These are phyloP conservation scores for Pichia terricola DNA, from an alignment of 1,139 yeast species.

Conservation along the genomic window DNA sequence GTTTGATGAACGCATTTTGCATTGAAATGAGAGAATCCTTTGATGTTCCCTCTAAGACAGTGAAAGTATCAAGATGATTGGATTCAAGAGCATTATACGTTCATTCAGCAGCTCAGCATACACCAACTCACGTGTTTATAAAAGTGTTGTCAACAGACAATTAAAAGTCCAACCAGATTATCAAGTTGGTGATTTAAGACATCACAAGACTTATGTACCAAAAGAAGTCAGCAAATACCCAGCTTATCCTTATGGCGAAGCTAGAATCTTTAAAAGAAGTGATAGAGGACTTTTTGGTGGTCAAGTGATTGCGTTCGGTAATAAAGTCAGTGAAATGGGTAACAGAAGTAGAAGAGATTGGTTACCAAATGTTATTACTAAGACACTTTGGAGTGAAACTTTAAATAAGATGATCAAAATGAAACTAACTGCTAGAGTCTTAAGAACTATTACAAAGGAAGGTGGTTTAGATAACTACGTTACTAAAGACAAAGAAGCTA, in stretches of 20 bases:
- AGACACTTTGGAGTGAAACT: constrained; percentile 77
- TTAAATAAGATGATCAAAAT: constrained; percentile 46
- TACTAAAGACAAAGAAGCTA: constrained; percentile 75
- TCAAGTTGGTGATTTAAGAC: constrained; percentile 36
- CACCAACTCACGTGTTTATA: constrained; percentile 27
- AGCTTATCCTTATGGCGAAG: constrained; percentile 73
- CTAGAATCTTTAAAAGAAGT: constrained; percentile 70
- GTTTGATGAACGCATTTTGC: too few relatives aligned
- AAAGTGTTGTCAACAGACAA: constrained; percentile 32
- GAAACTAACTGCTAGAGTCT: constrained; percentile 69
- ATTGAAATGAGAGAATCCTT: too few relatives aligned
- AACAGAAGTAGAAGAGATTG: constrained; percentile 72
- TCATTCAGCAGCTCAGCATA: constrained; percentile 13
- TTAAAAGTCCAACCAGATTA: constrained; percentile 29
- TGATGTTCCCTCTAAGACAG: too few relatives aligned
- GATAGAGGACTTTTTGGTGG: constrained; percentile 90
- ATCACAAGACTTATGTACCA: constrained; percentile 36
- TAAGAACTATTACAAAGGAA: constrained; percentile 79
- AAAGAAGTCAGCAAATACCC: constrained; percentile 46
- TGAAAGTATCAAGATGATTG: constrained; percentile 1
- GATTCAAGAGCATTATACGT: constrained; percentile 1
- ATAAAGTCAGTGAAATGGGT: constrained; percentile 63
- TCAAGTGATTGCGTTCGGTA: constrained; percentile 66
- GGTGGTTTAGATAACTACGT: constrained; percentile 90
- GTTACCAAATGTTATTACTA: constrained; percentile 69